Percentiles rank a stretch among this genome's conserved stretches.
Evolutionary conservation across 495 filamentous ascomycete genomes (phyloP).

Genomic region (Penicillium daleae): DNA sequence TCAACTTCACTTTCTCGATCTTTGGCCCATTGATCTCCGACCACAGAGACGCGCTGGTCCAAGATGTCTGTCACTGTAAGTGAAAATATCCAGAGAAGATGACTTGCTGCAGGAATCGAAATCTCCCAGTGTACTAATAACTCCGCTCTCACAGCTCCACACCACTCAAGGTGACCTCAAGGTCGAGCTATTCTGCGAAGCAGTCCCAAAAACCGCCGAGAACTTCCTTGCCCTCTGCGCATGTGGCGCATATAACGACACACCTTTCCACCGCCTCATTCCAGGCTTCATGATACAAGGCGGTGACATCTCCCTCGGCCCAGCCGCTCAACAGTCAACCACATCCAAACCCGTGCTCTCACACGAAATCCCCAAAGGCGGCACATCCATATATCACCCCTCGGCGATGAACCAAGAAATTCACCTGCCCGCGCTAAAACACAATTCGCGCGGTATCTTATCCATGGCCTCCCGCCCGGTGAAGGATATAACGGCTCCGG

Average conservation of each 20-base stretch:
- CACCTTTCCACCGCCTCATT: conserved; percentile 90
- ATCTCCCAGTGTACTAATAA: background rate
- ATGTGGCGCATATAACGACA: conserved; percentile 80
- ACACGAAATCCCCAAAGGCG: conserved; percentile 69
- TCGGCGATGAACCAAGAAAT: conserved; percentile 89
- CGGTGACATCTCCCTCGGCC: conserved; percentile 71
- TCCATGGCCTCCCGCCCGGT: conserved; percentile 86
- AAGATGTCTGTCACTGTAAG: conserved; percentile 44
- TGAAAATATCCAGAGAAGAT: background rate
- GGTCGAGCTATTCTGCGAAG: conserved; percentile 94
- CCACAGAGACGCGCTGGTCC: background rate
- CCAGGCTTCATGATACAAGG: conserved; percentile 92
- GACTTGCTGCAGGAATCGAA: background rate
- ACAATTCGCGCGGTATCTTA: conserved; percentile 84
- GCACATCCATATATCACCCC: conserved; percentile 81
- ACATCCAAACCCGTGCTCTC: conserved; percentile 45
- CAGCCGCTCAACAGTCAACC: conserved; percentile 47
- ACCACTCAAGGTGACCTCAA: conserved; percentile 91
- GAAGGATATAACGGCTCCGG: conserved; percentile 58
- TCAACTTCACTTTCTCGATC: background rate
- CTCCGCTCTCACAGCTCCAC: conserved; percentile 72
- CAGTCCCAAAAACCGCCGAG: conserved; percentile 88
- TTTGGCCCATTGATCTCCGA: background rate
- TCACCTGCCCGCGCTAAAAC: conserved; percentile 71
- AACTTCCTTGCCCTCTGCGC: conserved; percentile 98